Conservation (phyloP, 2,329 filamentous ascomycete species). For the Aspergillus melleus region DNA sequence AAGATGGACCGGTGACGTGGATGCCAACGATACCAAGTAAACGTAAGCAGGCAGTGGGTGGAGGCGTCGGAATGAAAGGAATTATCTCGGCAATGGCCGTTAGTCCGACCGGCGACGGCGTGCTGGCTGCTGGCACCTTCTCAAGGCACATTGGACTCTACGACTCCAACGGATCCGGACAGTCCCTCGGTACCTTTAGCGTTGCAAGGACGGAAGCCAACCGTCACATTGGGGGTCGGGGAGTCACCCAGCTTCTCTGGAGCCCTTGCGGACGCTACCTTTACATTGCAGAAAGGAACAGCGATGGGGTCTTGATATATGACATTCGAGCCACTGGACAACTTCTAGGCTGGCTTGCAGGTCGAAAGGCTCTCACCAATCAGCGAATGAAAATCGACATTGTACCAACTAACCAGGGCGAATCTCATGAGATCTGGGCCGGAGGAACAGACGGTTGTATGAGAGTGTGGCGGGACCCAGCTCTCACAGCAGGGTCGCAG, state of each 20-base stretch:
- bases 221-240: conserved; percentile 47
- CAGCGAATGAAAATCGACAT: conserved; percentile 60
- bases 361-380: conserved; percentile 49
- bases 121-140: conserved; percentile 60
- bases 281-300: conserved; percentile 58
- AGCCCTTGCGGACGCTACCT: conserved; percentile 59
- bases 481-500: conserved; percentile 41
- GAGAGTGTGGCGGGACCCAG: conserved; percentile 51
- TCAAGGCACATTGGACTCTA: conserved; percentile 59
- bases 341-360: conserved; percentile 51
- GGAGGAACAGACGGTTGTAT: conserved; percentile 59
- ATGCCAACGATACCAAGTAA: conserved; percentile 52
- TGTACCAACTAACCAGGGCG: conserved; percentile 31
- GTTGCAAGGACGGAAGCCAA: conserved; percentile 43
- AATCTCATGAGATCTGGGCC: conserved; percentile 57
- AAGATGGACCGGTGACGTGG: conserved; percentile 46
- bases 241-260: conserved; percentile 59
- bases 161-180: conserved; percentile 49
- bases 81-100: conserved; percentile 55
- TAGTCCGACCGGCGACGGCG: conserved; percentile 42
- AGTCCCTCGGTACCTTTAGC: conserved; percentile 53
- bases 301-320: conserved; percentile 57
- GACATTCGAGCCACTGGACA: conserved; percentile 58
- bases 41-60: conserved; percentile 47
- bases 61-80: conserved; percentile 55